These are phyloP conservation scores for Diaporthe capsici DNA, from an alignment of 2,329 filamentous ascomycete genomes.

Conservation along the genomic window DNA sequence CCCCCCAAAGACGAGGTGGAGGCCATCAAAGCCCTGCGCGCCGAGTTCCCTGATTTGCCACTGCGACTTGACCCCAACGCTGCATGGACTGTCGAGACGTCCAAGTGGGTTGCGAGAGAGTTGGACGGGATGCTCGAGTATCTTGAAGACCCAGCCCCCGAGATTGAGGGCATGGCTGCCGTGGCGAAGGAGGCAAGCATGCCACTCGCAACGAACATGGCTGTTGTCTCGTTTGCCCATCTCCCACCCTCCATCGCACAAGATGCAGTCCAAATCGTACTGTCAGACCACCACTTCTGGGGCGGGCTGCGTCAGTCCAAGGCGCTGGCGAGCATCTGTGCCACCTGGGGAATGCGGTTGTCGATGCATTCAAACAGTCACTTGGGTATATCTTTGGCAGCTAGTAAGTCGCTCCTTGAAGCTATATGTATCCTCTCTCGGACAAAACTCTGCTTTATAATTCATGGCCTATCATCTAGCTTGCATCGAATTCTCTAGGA, in stretches of 20 bases:
- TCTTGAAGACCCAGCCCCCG: constrained; percentile 56
- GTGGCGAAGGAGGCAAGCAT: constrained; percentile 56
- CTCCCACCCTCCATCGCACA: constrained; percentile 55
- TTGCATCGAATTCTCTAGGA: not conserved
- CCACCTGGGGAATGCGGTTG: constrained; percentile 56
- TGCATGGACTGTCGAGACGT: constrained; percentile 56
- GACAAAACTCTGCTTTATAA: too few species aligned
- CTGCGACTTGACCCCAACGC: constrained; percentile 56
- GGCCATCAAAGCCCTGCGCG: constrained; percentile 54
- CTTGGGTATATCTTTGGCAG: constrained; percentile 57
- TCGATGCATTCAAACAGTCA: constrained; percentile 62
- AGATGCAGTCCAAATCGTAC: constrained; percentile 56
- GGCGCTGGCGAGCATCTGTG: constrained; percentile 54
- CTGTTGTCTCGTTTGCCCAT: constrained; percentile 57
- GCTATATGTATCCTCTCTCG: rapidly evolving
- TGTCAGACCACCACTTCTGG: constrained; percentile 61
- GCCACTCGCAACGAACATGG: constrained; percentile 60
- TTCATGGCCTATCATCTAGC: too few species aligned
- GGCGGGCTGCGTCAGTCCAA: constrained; percentile 58
- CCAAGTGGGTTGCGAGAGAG: constrained; percentile 50
- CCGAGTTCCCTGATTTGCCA: constrained; percentile 54
- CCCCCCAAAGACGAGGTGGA: constrained; percentile 56
- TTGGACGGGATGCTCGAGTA: constrained; percentile 53
- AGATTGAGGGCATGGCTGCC: constrained; percentile 59
- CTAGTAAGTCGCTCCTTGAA: constrained; percentile 44